Evolutionary conservation across 495 filamentous ascomycete species (phyloP).

Genomic region (Aspergillus nanangensis): DNA sequence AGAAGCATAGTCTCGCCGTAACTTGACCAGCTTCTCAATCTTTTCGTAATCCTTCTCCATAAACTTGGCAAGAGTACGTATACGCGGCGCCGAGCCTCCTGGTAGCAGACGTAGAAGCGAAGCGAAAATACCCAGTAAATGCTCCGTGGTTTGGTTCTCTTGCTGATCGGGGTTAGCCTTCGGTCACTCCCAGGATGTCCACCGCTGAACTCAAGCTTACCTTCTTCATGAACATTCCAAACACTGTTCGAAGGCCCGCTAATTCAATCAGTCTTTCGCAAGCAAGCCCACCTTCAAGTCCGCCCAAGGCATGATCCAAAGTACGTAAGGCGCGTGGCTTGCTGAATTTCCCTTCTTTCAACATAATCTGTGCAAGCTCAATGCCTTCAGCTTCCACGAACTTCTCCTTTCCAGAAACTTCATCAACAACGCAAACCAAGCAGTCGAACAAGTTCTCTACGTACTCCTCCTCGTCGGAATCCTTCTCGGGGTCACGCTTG

Average conservation of each 20-base stretch:
- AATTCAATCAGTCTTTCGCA: conserved; percentile 76
- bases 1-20: conserved; percentile 67
- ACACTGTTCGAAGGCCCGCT: conserved; percentile 78
- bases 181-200: background rate
- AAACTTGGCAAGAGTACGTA: conserved; percentile 88
- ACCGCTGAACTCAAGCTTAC: conserved; percentile 18
- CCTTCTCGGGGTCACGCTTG: conserved; percentile 79
- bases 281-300: conserved; percentile 48
- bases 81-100: conserved; percentile 70
- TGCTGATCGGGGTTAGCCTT: conserved; percentile 36
- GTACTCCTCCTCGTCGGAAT: conserved; percentile 89
- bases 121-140: conserved; percentile 84
- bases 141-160: conserved; percentile 68
- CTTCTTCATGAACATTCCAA: conserved; percentile 89
- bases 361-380: conserved; percentile 87
- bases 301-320: conserved; percentile 76
- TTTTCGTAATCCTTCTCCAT: conserved; percentile 93
- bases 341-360: conserved; percentile 74
- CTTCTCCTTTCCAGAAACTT: conserved; percentile 67
- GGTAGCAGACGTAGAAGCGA: conserved; percentile 78
- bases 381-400: conserved; percentile 90
- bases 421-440: conserved; percentile 74
- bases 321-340: conserved; percentile 72
- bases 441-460: conserved; percentile 89
- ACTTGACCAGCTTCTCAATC: conserved; percentile 59